Evolutionary conservation across 2,329 filamentous ascomycete genomes (phyloP).

Genomic region (Pyrenochaeta sp.): DNA sequence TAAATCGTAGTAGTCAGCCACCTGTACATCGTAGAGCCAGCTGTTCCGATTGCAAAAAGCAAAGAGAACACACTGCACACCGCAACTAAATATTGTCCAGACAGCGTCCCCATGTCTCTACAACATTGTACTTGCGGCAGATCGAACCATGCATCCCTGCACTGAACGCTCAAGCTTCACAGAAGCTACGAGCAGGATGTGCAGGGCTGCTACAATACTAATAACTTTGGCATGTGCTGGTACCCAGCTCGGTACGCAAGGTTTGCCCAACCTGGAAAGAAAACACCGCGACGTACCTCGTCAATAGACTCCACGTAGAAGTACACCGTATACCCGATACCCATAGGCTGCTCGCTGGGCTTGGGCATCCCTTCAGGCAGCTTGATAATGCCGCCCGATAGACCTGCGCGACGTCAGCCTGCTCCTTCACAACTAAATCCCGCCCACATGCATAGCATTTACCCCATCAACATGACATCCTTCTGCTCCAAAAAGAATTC

Average conservation of each 20-base stretch:
- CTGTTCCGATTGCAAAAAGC: neutral
- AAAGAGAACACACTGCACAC: neutral
- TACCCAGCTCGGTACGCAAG: too few relatives aligned
- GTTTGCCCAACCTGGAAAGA: too few relatives aligned
- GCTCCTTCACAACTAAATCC: neutral
- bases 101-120: conserved; percentile 9
- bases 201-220: too few relatives aligned
- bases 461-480: too few relatives aligned
- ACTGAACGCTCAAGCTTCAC: neutral
- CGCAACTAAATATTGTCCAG: conserved; percentile 15
- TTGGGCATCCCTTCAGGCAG: conserved; percentile 13
- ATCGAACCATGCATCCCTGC: neutral
- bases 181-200: too few relatives aligned
- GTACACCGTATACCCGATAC: conserved; percentile 25
- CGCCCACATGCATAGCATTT: too few relatives aligned
- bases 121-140: conserved; percentile 15
- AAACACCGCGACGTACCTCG: conserved; percentile 13
- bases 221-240: too few relatives aligned
- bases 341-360: conserved; percentile 20
- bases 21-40: neutral
- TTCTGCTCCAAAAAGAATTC: neutral
- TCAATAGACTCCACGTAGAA: conserved; percentile 23
- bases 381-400: conserved; percentile 27
- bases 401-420: conserved; percentile 9
- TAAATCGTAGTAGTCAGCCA: neutral